Base-by-base conservation (phyloP, 805 yeast species). In the Saccharomycopsis vini region DNA sequence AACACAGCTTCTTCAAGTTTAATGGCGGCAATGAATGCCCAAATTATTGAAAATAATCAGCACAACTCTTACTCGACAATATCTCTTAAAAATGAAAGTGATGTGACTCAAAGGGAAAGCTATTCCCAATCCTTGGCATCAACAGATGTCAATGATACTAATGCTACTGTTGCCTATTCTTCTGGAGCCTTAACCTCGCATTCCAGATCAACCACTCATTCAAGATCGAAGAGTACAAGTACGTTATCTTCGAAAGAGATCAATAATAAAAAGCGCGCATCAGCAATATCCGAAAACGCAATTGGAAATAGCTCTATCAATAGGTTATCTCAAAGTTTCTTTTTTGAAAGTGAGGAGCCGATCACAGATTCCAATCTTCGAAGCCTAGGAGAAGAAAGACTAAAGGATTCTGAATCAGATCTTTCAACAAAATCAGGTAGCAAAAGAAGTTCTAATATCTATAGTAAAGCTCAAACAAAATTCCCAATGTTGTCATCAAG, bases 291-390 rank as follows among this genome's bases (percentile, higher is more conserved):
- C 5, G 49, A 46, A 28, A 36, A 41, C 13, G 28, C 26, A 4
- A 10, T 45, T 30, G 43, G 26, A 5, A 18, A n/a, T 13, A 30
- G 12, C 15, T n/a, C 46, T n/a, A 33, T 24, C 33, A 39, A 29
- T 22, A 20, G 47, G 16, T 19, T 31, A 15, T 43, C 47, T 6
- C 49, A 42, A 30, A 44, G 46, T 3, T 46, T 46, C 29, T 46
- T 39, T 40, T 46, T 46, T 40, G 50, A 46, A 30, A 28, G 29
- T 19, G 50, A 46, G 23, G 50, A 46, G 31, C 50, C 50, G 19
- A 24, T 43, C 9, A 33, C 10, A 3, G 31, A 5, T 10, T 5
- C 20, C 24, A 30, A 15, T 10, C 12, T 4, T 29, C 33, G 7
- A 24, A 24, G 28, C 10, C 10, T n/a, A n/a, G n/a, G n/a, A n/a